Evolutionary conservation across 768 basidiomycete species (phyloP).

Genomic region (Psilocybe sp.): DNA sequence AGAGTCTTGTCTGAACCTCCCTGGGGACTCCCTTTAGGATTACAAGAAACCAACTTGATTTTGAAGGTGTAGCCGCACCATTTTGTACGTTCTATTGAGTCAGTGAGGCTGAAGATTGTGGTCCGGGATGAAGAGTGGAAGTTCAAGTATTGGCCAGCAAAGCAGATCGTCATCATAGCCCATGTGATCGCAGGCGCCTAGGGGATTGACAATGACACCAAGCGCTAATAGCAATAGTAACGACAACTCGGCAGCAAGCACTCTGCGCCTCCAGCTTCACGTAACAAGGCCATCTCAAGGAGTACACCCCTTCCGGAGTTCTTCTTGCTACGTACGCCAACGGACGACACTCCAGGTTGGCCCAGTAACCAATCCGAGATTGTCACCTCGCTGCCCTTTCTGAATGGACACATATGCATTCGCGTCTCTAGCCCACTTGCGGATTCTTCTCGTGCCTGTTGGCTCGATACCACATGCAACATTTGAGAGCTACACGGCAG

Average conservation of each 20-base stretch:
- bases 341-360: neutral
- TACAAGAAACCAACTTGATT: too few species aligned
- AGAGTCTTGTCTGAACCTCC: slow-evolving; percentile 77
- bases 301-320: too few species aligned
- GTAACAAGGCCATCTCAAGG: too few species aligned
- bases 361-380: neutral
- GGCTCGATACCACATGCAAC: slow-evolving; percentile 66
- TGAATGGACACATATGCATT: slow-evolving; percentile 72
- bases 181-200: neutral
- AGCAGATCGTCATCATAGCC: neutral
- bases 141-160: neutral
- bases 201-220: too few species aligned
- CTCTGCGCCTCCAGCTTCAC: too few species aligned
- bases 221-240: too few species aligned
- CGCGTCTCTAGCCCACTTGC: slow-evolving; percentile 82
- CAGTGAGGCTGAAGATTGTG: neutral
- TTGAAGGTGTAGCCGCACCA: too few species aligned
- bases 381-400: neutral
- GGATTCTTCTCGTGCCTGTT: slow-evolving; percentile 83
- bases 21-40: slow-evolving; percentile 32
- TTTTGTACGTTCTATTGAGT: too few species aligned
- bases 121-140: too few species aligned
- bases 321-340: too few species aligned
- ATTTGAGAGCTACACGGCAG: slow-evolving; percentile 72
- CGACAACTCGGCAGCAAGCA: too few species aligned